Evolutionary conservation across 371 early-diverging fungal genomes (phyloP).

Genomic region (Lichtheimia ramosa): DNA sequence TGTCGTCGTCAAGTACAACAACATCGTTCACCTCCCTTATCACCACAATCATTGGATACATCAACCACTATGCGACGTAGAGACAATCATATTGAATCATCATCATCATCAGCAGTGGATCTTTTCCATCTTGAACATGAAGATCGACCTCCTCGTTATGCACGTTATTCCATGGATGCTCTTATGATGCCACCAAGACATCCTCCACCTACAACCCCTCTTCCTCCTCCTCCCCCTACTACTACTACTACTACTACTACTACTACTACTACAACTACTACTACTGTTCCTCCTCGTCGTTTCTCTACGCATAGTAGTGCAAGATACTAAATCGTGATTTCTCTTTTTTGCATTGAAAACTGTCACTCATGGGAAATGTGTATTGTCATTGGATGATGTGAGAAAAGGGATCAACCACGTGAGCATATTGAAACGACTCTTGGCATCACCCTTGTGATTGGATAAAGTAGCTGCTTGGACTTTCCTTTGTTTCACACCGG

Average conservation of each 20-base stretch:
- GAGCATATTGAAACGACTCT: no score
- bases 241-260: neutral
- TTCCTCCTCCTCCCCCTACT: constrained; percentile 9
- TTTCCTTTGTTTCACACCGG: no score
- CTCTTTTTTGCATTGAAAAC: neutral
- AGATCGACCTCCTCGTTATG: neutral
- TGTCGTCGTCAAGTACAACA: neutral
- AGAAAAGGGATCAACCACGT: no score
- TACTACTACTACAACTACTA: neutral
- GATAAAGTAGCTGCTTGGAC: no score
- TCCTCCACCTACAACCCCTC: constrained; percentile 13
- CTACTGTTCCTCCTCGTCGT: neutral
- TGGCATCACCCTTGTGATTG: no score
- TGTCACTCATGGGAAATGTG: no score
- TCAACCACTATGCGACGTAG: neutral
- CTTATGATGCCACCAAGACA: constrained; percentile 4
- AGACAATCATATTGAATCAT: no score
- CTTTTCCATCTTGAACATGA: constrained; percentile 8
- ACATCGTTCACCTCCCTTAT: constrained; percentile 3
- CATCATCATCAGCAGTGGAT: constrained; percentile 1
- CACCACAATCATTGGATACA: neutral
- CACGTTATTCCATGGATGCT: neutral
- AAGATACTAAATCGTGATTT: neutral
- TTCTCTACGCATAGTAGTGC: neutral
- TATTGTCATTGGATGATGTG: no score